Evolutionary conservation across 306 rosid species (phyloP).

Genomic region (Prinsepia uniflora): DNA sequence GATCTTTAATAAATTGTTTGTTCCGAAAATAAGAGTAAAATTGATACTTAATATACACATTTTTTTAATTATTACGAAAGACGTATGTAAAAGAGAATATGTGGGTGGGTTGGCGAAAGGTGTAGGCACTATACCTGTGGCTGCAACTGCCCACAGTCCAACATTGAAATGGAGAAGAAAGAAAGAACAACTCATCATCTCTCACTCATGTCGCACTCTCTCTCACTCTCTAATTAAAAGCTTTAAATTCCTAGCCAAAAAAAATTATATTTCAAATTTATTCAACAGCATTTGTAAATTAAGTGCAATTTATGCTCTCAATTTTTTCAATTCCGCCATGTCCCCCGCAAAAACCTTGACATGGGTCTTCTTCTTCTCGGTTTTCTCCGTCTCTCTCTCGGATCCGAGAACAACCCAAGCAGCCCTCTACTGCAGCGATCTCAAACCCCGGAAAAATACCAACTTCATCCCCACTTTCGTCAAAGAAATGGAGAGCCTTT

Average conservation of each 20-base stretch:
- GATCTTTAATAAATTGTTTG: no score
- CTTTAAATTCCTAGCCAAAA: background rate
- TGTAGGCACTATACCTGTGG: background rate
- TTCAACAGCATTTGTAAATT: no score
- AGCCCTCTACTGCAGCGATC: slow-evolving; percentile 42
- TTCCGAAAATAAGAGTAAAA: no score
- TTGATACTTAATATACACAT: no score
- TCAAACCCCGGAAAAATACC: slow-evolving; percentile 21
- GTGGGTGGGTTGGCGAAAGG: background rate
- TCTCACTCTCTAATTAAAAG: background rate
- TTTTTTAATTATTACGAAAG: no score
- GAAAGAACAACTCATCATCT: background rate
- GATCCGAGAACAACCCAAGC: slow-evolving; percentile 63
- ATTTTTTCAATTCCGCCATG: background rate
- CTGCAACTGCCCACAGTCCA: background rate
- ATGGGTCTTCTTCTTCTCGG: slow-evolving; percentile 25
- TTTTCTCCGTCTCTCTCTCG: slow-evolving; percentile 22
- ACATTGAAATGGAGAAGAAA: background rate
- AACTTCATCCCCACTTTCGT: slow-evolving; percentile 56
- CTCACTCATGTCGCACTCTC: background rate
- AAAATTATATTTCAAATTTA: background rate
- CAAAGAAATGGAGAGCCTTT: slow-evolving; percentile 60
- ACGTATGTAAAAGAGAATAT: background rate
- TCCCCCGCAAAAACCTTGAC: background rate
- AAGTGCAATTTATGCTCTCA: background rate